A percentile compares a stretch with the other conserved stretches of the same genome.
These are phyloP conservation scores for Hypholoma sublateritium DNA, from an alignment of 768 basidiomycete genomes.

Conservation along the genomic window DNA sequence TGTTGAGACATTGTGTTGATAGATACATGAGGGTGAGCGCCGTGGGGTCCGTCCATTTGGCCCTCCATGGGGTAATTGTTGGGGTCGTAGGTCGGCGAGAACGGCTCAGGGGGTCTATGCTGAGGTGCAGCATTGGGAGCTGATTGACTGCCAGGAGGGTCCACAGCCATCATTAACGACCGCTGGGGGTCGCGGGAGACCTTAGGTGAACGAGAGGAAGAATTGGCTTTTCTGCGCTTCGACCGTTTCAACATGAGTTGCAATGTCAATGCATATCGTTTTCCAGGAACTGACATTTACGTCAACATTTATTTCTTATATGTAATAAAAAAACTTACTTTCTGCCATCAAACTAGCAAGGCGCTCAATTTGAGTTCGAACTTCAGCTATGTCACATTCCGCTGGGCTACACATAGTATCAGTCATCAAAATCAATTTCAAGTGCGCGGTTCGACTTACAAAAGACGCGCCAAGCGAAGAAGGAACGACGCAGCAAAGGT, in stretches of 20 bases:
- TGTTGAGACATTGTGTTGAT: slow-evolving; percentile 25
- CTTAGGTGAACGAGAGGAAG: slow-evolving; percentile 62
- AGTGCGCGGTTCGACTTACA: slow-evolving; percentile 49
- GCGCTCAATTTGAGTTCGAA: slow-evolving; percentile 75
- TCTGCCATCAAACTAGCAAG: slow-evolving; percentile 75
- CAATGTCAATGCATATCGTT: slow-evolving; percentile 87
- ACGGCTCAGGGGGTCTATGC: slow-evolving; percentile 45
- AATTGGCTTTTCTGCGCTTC: slow-evolving; percentile 56
- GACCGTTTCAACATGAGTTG: slow-evolving; percentile 86
- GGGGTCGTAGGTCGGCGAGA: slow-evolving; percentile 58
- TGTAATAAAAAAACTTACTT: slow-evolving; percentile 46
- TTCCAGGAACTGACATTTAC: slow-evolving; percentile 74
- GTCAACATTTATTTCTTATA: neutral
- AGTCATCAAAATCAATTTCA: neutral
- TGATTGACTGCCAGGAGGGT: slow-evolving; percentile 32
- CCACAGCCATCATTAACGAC: slow-evolving; percentile 45
- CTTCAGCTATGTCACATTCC: slow-evolving; percentile 75
- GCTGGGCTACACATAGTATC: slow-evolving; percentile 55
- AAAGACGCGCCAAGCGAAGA: slow-evolving; percentile 81
- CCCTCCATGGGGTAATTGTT: slow-evolving; percentile 26
- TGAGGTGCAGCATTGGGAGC: slow-evolving; percentile 30
- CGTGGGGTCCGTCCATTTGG: slow-evolving; percentile 22
- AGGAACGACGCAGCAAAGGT: slow-evolving; percentile 93
- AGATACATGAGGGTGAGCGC: slow-evolving; percentile 11
- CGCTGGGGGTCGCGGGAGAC: slow-evolving; percentile 55